Percentiles rank a stretch among this genome's conserved stretches.
These are phyloP conservation scores for Fusarium incarnatum DNA, from an alignment of 2,329 filamentous ascomycete genomes.

Conservation along the genomic window DNA sequence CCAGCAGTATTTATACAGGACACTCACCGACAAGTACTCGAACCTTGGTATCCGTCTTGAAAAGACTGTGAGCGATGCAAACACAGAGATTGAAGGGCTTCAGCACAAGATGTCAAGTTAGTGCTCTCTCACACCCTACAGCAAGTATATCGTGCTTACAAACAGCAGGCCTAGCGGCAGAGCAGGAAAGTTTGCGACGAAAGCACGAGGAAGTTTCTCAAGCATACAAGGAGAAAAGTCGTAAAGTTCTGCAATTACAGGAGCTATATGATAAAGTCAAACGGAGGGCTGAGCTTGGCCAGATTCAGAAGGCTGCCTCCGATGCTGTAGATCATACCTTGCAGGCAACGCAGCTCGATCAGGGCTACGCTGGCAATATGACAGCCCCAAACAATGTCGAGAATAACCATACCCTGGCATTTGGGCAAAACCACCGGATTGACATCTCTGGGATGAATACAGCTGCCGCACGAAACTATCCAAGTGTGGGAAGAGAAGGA, in stretches of 20 bases:
- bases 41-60: slow-evolving; percentile 75
- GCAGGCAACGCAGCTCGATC: slow-evolving; percentile 27
- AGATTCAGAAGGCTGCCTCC: slow-evolving; percentile 66
- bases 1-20: slow-evolving; percentile 79
- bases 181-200: slow-evolving; percentile 71
- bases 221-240: slow-evolving; percentile 76
- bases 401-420: slow-evolving; percentile 7
- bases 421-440: slow-evolving; percentile 30
- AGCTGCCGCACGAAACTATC: slow-evolving; percentile 20
- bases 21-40: slow-evolving; percentile 77
- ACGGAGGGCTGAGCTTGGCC: slow-evolving; percentile 64
- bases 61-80: slow-evolving; percentile 79
- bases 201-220: slow-evolving; percentile 79
- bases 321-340: slow-evolving; percentile 54
- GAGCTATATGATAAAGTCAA: slow-evolving; percentile 72
- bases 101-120: slow-evolving; percentile 73
- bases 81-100: slow-evolving; percentile 74
- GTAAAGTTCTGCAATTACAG: slow-evolving; percentile 75
- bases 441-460: slow-evolving; percentile 38
- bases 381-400: background rate
- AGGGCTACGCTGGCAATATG: slow-evolving; percentile 14
- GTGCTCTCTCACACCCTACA: slow-evolving; percentile 32
- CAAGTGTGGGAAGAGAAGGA: slow-evolving; percentile 22
- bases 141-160: slow-evolving; percentile 16
- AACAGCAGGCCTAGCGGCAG: slow-evolving; percentile 63